Evolutionary conservation across 1,284 basidiomycete species (phyloP).

Genomic region (Puccinia polysora): DNA sequence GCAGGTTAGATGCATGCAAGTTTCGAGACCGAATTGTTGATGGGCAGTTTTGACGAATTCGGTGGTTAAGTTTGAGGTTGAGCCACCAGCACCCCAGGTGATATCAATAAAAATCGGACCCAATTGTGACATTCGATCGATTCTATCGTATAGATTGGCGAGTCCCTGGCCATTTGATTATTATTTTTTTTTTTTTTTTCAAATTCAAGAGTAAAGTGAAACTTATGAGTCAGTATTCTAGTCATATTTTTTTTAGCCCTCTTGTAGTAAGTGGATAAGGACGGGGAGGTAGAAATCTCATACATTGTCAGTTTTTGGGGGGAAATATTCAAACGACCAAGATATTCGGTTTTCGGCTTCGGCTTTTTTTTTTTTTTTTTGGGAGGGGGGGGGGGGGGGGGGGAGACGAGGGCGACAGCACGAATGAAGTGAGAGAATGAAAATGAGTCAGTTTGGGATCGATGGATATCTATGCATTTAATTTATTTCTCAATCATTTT

Average conservation of each 20-base stretch:
- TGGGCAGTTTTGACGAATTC: slow-evolving; percentile 92
- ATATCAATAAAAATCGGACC: slow-evolving; percentile 99
- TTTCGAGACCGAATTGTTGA: slow-evolving; percentile 73
- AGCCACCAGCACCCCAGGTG: slow-evolving; percentile 95
- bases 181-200: no score
- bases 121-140: slow-evolving; percentile 65
- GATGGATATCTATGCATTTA: neutral
- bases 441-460: neutral
- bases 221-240: no score
- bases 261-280: neutral
- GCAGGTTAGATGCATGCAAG: slow-evolving; percentile 91
- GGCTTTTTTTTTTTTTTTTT: slow-evolving; percentile 4
- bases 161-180: slow-evolving; percentile 75
- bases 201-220: no score
- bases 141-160: slow-evolving; percentile 76
- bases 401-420: no score
- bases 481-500: neutral
- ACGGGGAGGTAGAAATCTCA: neutral
- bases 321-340: slow-evolving; percentile 97
- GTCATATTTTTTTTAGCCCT: neutral
- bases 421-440: neutral
- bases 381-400: neutral
- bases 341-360: slow-evolving; percentile 67
- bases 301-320: slow-evolving; percentile 86
- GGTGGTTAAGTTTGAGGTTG: slow-evolving; percentile 61